Evolutionary conservation across 768 basidiomycete genomes (phyloP), one percentile per base, ranked within the genome.

Genomic region (Tremella yokohamensis): DNA sequence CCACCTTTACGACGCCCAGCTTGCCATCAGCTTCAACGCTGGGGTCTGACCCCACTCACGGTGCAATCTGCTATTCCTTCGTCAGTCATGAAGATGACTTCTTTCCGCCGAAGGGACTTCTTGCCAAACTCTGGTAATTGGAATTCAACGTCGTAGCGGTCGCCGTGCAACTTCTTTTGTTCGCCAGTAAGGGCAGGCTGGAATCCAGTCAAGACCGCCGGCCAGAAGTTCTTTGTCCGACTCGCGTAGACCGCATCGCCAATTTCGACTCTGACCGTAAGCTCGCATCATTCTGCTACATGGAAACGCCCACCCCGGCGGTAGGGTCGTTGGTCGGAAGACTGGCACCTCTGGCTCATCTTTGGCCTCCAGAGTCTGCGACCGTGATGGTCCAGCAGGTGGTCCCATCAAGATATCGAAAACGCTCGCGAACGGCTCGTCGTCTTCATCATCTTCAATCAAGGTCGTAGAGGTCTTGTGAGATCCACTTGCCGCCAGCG

Each of bases 51-150:
- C 11, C 11, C 11, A 34, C 69, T 38, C 51, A 71, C 69, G 19
- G 49, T 47, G 51, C 66, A 68, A 20, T 38, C 47, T 4, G 66
- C 64, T 40, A 71, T 55, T 16, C 52, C 57, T 0, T 57, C 60
- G 37, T 71, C 69, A 22, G 57, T 22, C 2, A 58, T 20, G 6
- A 60, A 60, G 25, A 64, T 50, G 16, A 68, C 45, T 9, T 68
- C 54, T 20, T 45, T 48, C 34, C 38, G 40, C 40, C 48, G 38
- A 34, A 47, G 38, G 38, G 39, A 19, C 38, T 7, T 25, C 16
- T 22, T 38, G 29, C 48, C 51, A 37, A 15, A 24, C 4, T 34
- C 22, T 42, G 20, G n/a, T 47, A 15, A 37, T 48, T 37, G 37
- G 26, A n/a, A 37, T 15, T 40, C 34, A 12, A 45, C 53, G 3